phyloP scores from a whole-genome alignment of 805 yeast genomes.

The Candida michaelii region DNA sequence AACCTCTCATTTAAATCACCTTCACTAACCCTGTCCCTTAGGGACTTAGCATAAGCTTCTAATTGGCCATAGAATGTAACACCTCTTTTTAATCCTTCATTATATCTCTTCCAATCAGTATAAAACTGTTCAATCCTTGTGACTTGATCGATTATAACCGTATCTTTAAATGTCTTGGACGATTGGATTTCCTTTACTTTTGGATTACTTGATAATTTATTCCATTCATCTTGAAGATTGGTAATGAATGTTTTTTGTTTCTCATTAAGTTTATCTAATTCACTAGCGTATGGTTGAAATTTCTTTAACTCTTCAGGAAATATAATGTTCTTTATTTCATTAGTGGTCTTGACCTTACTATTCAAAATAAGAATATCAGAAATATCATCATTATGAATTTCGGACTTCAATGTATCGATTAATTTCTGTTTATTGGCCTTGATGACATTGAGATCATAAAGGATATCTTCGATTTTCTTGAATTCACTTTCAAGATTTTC shows the following conservation, averaged over 20 bases:
- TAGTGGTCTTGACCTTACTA: conserved; percentile 52
- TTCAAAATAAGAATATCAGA: conserved; percentile 71
- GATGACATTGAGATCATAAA: conserved; percentile 61
- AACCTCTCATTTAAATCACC: conserved; percentile 9
- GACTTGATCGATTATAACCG: conserved; percentile 31
- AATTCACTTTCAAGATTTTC: conserved; percentile 33
- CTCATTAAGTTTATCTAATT: conserved; percentile 66
- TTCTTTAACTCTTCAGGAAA: conserved; percentile 76
- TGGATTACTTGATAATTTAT: conserved; percentile 23
- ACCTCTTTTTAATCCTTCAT: conserved; percentile 62
- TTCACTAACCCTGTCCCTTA: conserved; percentile 12
- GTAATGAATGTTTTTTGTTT: conserved; percentile 56
- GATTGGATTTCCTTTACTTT: conserved; percentile 41
- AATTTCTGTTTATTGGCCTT: conserved; percentile 63
- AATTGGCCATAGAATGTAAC: conserved; percentile 59
- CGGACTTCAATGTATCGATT: conserved; percentile 62
- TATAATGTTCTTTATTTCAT: conserved; percentile 52
- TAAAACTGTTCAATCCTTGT: conserved; percentile 48
- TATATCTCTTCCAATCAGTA: conserved; percentile 54
- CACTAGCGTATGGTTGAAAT: conserved; percentile 64
- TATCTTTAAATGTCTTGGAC: conserved; percentile 39
- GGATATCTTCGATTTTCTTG: conserved; percentile 51
- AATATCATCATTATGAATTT: conserved; percentile 80
- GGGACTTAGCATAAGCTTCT: conserved; percentile 25
- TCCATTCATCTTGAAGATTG: conserved; percentile 32